Base-by-base conservation (phyloP, 2,329 filamentous ascomycete genomes). In the Colletotrichum coccodes region DNA sequence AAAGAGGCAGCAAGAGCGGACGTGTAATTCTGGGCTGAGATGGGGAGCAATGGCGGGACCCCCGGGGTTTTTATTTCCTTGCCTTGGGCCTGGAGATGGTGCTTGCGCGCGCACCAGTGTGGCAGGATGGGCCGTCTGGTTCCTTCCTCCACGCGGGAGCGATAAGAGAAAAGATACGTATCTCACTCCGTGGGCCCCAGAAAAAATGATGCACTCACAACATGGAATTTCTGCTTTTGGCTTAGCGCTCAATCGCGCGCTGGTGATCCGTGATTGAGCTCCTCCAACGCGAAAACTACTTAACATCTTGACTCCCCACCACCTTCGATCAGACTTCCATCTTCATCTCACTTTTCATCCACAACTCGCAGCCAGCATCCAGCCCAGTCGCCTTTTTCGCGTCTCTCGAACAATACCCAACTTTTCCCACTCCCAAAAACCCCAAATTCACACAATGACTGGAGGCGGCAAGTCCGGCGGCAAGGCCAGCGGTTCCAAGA, bases 381-480 rank as follows among this genome's bases (percentile, higher is more conserved):
- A 62, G 68, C 67, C 30, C 53, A 71, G 58, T 53, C 66, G 40
- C 30, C 71, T 11, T 44, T 50, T 18, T 23, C 50, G 60, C 32
- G 60, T 71, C 64, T 21, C 46, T 21, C 42, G 64, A 14, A 9
- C 12, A 47, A n/a, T 32, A 52, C 26, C 63, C 70, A 70, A 70
- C 58, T 64, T 67, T 71, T 64, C 58, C 71, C 71, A 64, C 70
- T 75, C 72, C 77, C 76, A 72, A 74, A 76, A 79, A 73, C 72
- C 76, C 76, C 75, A 74, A 77, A 79, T 77, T 79, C 75, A 60
- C 44, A 98, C 94, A 93, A 99, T 99, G 96, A 97, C 96, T 94
- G 95, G 95, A 90, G 95, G 95, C 86, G 96, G 96, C 86, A 99
- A 99, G 88, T 98, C 95, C 87, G 96, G 96, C 86, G 96, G 96